Conservation (phyloP, 1,139 yeast species). For the Yamadazyma diddensiae region DNA sequence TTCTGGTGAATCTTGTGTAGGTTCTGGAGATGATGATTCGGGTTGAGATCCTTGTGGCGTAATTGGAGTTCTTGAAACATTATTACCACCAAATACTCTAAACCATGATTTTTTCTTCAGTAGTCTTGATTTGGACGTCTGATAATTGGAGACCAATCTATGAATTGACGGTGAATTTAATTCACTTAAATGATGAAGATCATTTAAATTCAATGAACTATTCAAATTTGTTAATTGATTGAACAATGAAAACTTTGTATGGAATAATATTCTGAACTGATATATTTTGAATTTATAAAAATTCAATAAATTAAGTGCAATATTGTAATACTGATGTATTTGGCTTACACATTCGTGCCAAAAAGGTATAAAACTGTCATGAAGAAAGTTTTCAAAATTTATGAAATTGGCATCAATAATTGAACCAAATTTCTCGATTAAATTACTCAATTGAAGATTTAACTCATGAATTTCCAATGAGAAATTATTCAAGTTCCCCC, state of each 20-base stretch:
- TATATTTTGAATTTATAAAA: constrained; percentile 46
- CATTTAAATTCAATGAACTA: constrained; percentile 12
- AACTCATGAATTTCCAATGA: constrained; percentile 38
- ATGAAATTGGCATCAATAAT: constrained; percentile 43
- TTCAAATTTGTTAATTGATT: constrained; percentile 36
- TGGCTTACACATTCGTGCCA: constrained; percentile 50
- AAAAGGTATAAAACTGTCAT: constrained; percentile 34
- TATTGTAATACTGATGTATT: constrained; percentile 36
- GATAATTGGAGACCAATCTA: constrained; percentile 29
- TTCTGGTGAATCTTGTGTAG: neutral
- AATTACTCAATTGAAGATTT: constrained; percentile 27
- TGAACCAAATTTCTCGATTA: constrained; percentile 46
- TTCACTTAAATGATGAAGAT: constrained; percentile 28
- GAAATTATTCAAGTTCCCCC: constrained; percentile 48
- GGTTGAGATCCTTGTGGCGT: constrained; percentile 1
- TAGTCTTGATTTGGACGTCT: constrained; percentile 9
- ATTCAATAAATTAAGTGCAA: constrained; percentile 38
- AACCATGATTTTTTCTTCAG: constrained; percentile 40
- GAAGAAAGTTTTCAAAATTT: constrained; percentile 38
- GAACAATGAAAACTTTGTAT: constrained; percentile 38
- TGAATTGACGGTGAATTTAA: constrained; percentile 42
- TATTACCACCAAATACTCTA: constrained; percentile 43
- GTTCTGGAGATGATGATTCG: neutral
- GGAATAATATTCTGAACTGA: constrained; percentile 41
- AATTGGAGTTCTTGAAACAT: constrained; percentile 6